A percentile compares a stretch with the other conserved stretches of the same genome.
Evolutionary conservation across 805 yeast genomes (phyloP).

Genomic region (Hagleromyces aurorensis): DNA sequence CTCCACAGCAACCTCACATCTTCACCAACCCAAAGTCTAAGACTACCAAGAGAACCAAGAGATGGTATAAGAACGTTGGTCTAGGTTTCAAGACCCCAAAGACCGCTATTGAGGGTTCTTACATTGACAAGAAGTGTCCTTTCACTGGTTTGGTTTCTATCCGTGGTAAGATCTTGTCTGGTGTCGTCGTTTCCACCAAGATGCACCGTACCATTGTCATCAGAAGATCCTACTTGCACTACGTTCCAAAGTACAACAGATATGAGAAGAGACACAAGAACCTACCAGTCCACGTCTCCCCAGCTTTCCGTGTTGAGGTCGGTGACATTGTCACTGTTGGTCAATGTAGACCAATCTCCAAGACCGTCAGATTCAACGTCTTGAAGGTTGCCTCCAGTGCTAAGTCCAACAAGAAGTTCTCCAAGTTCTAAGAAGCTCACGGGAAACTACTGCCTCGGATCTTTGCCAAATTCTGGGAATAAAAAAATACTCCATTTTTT

Average conservation of each 20-base stretch:
- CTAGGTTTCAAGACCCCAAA: slow-evolving; percentile 99
- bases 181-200: slow-evolving; percentile 99
- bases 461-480: slow-evolving; percentile 4
- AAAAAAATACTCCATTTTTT: slow-evolving; percentile 5
- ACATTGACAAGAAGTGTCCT: slow-evolving; percentile 99
- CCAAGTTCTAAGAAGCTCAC: slow-evolving; percentile 78
- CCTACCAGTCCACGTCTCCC: slow-evolving; percentile 99
- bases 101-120: slow-evolving; percentile 95
- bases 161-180: slow-evolving; percentile 99
- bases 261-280: slow-evolving; percentile 99
- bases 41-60: slow-evolving; percentile 98
- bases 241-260: slow-evolving; percentile 99
- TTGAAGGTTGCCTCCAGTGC: slow-evolving; percentile 86
- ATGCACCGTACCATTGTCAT: slow-evolving; percentile 99
- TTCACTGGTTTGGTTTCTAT: slow-evolving; percentile 94
- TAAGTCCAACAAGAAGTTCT: slow-evolving; percentile 86
- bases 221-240: slow-evolving; percentile 99
- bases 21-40: slow-evolving; percentile 99
- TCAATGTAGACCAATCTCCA: slow-evolving; percentile 99
- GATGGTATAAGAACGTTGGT: slow-evolving; percentile 99
- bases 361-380: slow-evolving; percentile 99
- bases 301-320: slow-evolving; percentile 99
- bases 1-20: slow-evolving; percentile 94
- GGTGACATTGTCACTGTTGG: slow-evolving; percentile 99
- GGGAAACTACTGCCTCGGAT: no score